phyloP scores from a whole-genome alignment of 306 rosid species.

The Inga oerstediana region DNA sequence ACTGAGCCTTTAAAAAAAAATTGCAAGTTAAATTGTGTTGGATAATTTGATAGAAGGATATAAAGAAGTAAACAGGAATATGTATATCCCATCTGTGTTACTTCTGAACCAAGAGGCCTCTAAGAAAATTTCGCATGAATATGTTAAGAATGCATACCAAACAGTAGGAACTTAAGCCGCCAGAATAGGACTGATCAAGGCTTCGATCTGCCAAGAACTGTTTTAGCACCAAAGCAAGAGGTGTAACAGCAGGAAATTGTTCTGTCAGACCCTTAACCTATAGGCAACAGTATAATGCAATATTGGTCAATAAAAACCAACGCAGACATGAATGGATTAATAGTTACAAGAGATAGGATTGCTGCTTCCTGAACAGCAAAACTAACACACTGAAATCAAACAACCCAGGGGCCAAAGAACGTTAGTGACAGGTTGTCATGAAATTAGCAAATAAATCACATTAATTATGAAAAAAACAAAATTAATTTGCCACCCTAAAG shows the following conservation, averaged over 20 bases:
- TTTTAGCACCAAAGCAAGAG: conserved; percentile 89
- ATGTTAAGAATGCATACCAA: conserved; percentile 66
- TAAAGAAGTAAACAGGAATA: neutral
- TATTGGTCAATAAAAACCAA: conserved; percentile 28
- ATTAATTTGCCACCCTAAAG: neutral
- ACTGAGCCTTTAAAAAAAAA: neutral
- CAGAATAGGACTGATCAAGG: conserved; percentile 95
- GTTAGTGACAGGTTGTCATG: no score
- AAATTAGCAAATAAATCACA: neutral
- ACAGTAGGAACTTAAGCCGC: conserved; percentile 97
- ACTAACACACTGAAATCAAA: neutral
- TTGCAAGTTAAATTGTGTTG: neutral
- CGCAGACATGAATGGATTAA: neutral
- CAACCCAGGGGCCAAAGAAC: neutral
- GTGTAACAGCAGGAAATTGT: conserved; percentile 94
- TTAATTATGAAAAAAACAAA: no score
- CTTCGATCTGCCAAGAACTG: conserved; percentile 96
- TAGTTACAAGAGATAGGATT: neutral
- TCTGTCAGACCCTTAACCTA: conserved; percentile 88
- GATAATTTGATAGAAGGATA: neutral
- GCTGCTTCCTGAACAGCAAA: neutral
- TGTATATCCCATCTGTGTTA: conserved; percentile 21
- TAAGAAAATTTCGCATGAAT: conserved; percentile 1
- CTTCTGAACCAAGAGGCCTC: neutral
- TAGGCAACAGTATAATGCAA: conserved; percentile 23